These are phyloP conservation scores for Pseudogymnoascus sp. DNA, from an alignment of 2,329 filamentous ascomycete species.

Conservation along the genomic window DNA sequence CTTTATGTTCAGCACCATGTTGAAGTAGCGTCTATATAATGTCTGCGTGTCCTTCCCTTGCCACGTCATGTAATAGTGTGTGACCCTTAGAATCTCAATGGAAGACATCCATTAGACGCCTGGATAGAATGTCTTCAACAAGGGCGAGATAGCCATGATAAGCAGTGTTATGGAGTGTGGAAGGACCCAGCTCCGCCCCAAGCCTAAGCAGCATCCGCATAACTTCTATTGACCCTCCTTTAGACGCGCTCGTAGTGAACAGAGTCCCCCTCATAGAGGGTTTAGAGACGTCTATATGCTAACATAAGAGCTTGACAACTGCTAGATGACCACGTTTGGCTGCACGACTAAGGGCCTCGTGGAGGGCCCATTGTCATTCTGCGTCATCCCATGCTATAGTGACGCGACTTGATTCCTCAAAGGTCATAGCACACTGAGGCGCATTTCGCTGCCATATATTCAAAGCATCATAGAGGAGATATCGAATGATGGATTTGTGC, in stretches of 20 bases:
- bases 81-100: too few species aligned
- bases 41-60: too few species aligned
- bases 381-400: too few species aligned
- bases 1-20: too few species aligned
- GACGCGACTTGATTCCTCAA: neutral
- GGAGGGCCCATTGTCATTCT: too few species aligned
- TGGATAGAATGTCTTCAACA: too few species aligned
- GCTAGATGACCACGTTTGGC: neutral
- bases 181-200: too few species aligned
- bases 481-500: neutral
- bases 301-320: neutral
- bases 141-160: too few species aligned
- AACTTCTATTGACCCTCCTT: neutral
- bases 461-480: neutral
- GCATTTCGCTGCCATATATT: neutral
- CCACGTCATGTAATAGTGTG: too few species aligned
- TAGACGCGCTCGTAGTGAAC: neutral
- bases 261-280: neutral
- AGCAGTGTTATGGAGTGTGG: too few species aligned
- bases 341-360: neutral
- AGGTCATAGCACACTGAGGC: neutral
- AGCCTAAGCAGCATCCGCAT: neutral
- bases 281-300: neutral
- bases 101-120: too few species aligned
- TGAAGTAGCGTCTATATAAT: too few species aligned